Base-by-base conservation (phyloP, 2,329 filamentous ascomycete genomes). In the Penicillium sp. region DNA sequence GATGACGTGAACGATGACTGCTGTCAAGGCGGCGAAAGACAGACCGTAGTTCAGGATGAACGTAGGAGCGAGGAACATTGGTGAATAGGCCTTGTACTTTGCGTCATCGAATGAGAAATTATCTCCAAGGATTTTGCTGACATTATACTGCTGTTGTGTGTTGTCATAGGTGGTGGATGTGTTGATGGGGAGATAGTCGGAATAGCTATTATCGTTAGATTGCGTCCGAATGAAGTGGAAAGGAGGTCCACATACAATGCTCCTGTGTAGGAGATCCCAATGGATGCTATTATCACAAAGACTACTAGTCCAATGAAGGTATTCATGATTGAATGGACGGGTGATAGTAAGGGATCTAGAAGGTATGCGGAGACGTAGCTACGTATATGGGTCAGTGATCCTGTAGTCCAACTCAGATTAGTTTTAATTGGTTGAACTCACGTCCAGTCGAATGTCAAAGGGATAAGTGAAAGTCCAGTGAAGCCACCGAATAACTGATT, bases 381-480 rank as follows among this genome's bases (percentile, higher is more conserved):
- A 39, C 2, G n/a, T 41, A 14, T 45, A 14, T 16, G 21, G 11
- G 60, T 61, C 27, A 61, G 51, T 8, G 31, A 19, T 4, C 4
- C 21, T 8, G 7, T n/a, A n/a, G n/a, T n/a, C n/a, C n/a, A n/a
- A n/a, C n/a, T n/a, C n/a, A n/a, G n/a, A n/a, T n/a, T n/a, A n/a
- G n/a, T n/a, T n/a, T n/a, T n/a, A n/a, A n/a, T 14, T 14, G 1
- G 27, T 21, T 5, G 48, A n/a, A 72, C 68, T 46, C 65, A 66
- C 55, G 64, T 65, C 65, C 65, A 68, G 39, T 68, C 64, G 44
- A 68, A 64, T 0, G 88, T 90, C 31, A 91, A 84, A 1, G 89
- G 88, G 7, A 91, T 74, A 27, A 91, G 67, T 0, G 86, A 89
- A 3, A 91, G 61, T 0, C 89, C 89, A 0, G 85, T 88, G 48